Evolutionary conservation across 1,284 basidiomycete genomes (phyloP).

Genomic region (Rhodotorula sp.): DNA sequence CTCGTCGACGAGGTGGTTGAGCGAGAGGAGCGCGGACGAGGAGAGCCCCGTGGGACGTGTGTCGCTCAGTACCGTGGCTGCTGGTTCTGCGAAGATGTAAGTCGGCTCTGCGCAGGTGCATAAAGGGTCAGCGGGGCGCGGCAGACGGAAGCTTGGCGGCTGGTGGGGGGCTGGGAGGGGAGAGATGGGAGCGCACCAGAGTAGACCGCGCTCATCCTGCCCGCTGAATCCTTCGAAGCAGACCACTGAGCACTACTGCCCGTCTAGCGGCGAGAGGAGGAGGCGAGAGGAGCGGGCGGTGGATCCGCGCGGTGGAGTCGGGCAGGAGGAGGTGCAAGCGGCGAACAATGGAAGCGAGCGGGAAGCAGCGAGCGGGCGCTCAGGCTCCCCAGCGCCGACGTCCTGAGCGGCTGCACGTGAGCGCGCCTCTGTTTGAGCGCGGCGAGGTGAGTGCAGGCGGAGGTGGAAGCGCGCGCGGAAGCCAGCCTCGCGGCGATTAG

Average conservation of each 20-base stretch:
- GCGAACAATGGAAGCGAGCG: neutral
- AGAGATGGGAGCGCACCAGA: neutral
- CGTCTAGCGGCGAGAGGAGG: neutral
- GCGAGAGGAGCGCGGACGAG: constrained; percentile 67
- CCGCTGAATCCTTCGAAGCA: neutral
- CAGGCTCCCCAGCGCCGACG: too few relatives aligned
- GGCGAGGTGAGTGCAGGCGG: too few relatives aligned
- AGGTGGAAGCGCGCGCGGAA: too few relatives aligned
- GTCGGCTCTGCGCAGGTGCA: constrained; percentile 56
- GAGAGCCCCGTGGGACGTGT: constrained; percentile 83
- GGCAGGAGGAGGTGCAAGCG: neutral
- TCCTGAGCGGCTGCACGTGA: too few relatives aligned
- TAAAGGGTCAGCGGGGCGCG: neutral
- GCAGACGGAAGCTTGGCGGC: neutral
- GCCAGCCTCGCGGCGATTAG: too few relatives aligned
- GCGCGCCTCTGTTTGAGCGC: too few relatives aligned
- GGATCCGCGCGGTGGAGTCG: neutral
- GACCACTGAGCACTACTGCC: too few relatives aligned
- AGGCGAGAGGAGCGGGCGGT: neutral
- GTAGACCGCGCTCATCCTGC: neutral
- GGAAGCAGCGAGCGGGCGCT: too few relatives aligned
- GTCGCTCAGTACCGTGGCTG: constrained; percentile 82
- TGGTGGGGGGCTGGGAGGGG: neutral
- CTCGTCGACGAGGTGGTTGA: constrained; percentile 87
- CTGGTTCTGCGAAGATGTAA: constrained; percentile 76